Conservation (phyloP, 2,329 filamentous ascomycete genomes). For the Diaporthe aspalathi region DNA sequence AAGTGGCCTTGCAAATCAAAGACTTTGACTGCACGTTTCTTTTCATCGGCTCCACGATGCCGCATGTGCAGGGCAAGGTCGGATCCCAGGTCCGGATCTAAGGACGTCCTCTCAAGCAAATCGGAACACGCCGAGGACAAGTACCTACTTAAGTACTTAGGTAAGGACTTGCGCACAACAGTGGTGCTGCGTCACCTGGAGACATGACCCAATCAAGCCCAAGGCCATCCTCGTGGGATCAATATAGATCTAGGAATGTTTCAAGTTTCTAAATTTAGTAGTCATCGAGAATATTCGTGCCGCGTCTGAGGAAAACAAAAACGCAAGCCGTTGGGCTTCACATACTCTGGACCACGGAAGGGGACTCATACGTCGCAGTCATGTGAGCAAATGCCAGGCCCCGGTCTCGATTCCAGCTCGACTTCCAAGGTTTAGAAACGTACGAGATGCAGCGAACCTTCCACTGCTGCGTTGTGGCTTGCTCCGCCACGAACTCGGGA, state of each 20-base stretch:
- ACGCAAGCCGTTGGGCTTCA: not conserved
- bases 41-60: not conserved
- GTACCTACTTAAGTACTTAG: no score
- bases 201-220: not conserved
- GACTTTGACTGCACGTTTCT: not conserved
- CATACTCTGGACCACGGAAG: not conserved
- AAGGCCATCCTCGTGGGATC: not conserved
- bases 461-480: constrained; percentile 7
- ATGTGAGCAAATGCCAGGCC: not conserved
- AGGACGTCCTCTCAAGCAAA: not conserved
- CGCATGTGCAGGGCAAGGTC: not conserved
- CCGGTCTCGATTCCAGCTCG: not conserved
- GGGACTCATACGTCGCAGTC: not conserved
- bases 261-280: not conserved
- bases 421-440: not conserved
- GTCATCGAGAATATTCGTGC: not conserved
- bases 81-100: not conserved
- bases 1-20: not conserved
- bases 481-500: constrained; percentile 14
- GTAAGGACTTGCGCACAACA: not conserved
- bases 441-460: constrained; percentile 25
- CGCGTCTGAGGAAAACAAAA: no score
- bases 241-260: not conserved
- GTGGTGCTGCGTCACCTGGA: not conserved
- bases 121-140: constrained; percentile 14